These are phyloP conservation scores for Sporobolomyces roseus DNA, from an alignment of 768 basidiomycete species.

Conservation along the genomic window DNA sequence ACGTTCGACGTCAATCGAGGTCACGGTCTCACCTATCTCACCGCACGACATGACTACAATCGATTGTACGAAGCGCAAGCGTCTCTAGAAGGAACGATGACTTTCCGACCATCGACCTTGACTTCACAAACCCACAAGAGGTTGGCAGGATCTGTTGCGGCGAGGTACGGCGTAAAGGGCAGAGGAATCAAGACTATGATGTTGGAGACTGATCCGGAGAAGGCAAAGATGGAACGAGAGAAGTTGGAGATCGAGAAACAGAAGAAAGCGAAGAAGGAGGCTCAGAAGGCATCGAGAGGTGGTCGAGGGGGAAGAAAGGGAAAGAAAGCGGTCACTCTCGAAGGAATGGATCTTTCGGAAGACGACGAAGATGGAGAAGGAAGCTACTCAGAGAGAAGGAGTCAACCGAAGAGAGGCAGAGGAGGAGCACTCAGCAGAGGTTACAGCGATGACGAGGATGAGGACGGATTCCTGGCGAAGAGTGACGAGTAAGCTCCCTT, in stretches of 20 bases:
- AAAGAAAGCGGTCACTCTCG: conserved; percentile 30
- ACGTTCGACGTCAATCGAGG: conserved; percentile 40
- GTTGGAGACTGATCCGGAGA: conserved; percentile 27
- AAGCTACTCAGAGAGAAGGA: background rate
- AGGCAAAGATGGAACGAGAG: conserved; percentile 34
- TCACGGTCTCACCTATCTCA: conserved; percentile 80
- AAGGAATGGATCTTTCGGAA: conserved; percentile 18
- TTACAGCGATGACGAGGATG: conserved; percentile 26
- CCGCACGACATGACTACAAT: conserved; percentile 75
- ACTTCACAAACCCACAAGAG: conserved; percentile 83
- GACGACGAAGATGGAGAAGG: conserved; percentile 25
- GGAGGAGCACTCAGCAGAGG: conserved; percentile 1
- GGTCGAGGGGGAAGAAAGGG: conserved; percentile 1
- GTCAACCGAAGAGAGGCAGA: conserved; percentile 17
- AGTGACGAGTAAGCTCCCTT: conserved; percentile 32
- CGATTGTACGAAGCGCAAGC: conserved; percentile 83
- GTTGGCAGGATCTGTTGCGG: conserved; percentile 78
- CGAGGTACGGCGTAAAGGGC: conserved; percentile 66
- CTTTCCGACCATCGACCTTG: conserved; percentile 80
- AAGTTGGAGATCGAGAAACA: conserved; percentile 32
- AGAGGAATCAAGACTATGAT: conserved; percentile 66
- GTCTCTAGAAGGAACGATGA: conserved; percentile 74
- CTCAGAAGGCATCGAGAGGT: conserved; percentile 14
- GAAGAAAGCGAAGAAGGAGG: conserved; percentile 31
- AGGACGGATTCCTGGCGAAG: conserved; percentile 31